phyloP scores from a whole-genome alignment of 2,329 filamentous ascomycete species.

The Alternaria arborescens region DNA sequence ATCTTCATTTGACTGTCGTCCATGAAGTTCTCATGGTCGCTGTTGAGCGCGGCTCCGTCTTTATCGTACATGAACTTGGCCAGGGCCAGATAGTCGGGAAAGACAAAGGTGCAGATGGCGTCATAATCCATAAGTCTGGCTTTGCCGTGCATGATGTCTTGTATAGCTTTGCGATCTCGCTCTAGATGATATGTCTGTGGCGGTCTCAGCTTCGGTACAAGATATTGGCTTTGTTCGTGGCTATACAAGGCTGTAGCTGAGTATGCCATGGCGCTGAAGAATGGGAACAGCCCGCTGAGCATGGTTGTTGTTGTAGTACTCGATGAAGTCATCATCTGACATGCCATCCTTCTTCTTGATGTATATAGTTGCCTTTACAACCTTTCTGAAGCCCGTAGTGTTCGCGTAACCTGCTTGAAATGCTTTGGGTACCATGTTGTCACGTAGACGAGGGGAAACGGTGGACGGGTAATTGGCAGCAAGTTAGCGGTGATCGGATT shows the following conservation, averaged over 20 bases:
- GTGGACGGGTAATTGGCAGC: conserved; percentile 11
- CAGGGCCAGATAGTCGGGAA: conserved; percentile 56
- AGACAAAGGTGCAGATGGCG: conserved; percentile 60
- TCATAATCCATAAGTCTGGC: conserved; percentile 56
- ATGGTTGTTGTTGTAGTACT: conserved; percentile 57
- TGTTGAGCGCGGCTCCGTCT: conserved; percentile 52
- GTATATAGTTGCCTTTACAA: conserved; percentile 57
- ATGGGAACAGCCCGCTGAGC: conserved; percentile 56
- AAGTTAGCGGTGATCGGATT: conserved; percentile 6
- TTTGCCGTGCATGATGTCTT: conserved; percentile 57
- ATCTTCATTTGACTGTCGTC: conserved; percentile 53
- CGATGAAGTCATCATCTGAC: conserved; percentile 55
- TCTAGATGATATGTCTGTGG: conserved; percentile 56
- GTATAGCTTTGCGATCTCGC: conserved; percentile 54
- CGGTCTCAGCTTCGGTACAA: conserved; percentile 12
- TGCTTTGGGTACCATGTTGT: conserved; percentile 54
- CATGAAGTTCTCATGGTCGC: conserved; percentile 52
- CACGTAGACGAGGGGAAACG: conserved; percentile 10
- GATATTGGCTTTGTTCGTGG: background rate
- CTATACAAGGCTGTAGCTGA: conserved; percentile 57
- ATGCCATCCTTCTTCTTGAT: conserved; percentile 59
- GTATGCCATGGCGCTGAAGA: conserved; percentile 54
- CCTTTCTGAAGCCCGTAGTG: conserved; percentile 57
- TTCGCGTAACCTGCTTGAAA: conserved; percentile 57
- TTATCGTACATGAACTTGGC: conserved; percentile 59